Conservation (phyloP, 495 filamentous ascomycete genomes). For the Lophium mytilinum region DNA sequence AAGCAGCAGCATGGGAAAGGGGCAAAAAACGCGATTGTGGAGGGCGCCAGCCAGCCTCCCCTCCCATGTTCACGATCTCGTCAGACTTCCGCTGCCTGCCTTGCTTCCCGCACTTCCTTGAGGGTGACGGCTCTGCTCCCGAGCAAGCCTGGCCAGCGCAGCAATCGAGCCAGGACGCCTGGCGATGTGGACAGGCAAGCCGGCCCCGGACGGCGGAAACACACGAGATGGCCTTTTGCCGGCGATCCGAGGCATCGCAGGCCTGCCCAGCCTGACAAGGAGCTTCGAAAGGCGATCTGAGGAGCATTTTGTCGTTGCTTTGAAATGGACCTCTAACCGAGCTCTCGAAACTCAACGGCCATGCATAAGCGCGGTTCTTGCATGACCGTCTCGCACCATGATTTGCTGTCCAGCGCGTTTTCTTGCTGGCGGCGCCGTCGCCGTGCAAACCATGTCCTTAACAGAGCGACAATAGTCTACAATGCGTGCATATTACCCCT, state of each 20-base stretch:
- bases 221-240: not conserved
- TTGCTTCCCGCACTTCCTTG: slow-evolving; percentile 27
- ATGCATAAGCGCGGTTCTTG: slow-evolving; percentile 27
- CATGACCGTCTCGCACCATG: slow-evolving; percentile 4
- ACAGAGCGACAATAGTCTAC: slow-evolving; percentile 3
- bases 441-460: slow-evolving; percentile 24
- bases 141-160: slow-evolving; percentile 10
- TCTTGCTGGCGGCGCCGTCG: slow-evolving; percentile 23
- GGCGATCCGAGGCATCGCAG: slow-evolving; percentile 1
- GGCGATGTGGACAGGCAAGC: slow-evolving; percentile 2
- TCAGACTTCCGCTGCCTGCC: slow-evolving; percentile 12
- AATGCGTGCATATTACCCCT: too few species aligned
- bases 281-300: not conserved
- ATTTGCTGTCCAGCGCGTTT: slow-evolving; percentile 16
- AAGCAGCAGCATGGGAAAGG: slow-evolving; percentile 1
- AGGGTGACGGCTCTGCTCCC: slow-evolving; percentile 17
- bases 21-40: slow-evolving; percentile 7
- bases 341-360: slow-evolving; percentile 18
- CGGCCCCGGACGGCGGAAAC: slow-evolving; percentile 2
- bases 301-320: slow-evolving; percentile 14
- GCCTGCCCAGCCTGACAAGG: not conserved
- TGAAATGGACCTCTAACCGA: slow-evolving; percentile 28
- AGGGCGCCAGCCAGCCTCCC: slow-evolving; percentile 11
- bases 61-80: not conserved
- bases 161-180: slow-evolving; percentile 9